A percentile compares a stretch with the other conserved stretches of the same genome.
These are phyloP conservation scores for Sergeia podlipaevii DNA, from an alignment of 208 protist genomes.

Conservation along the genomic window DNA sequence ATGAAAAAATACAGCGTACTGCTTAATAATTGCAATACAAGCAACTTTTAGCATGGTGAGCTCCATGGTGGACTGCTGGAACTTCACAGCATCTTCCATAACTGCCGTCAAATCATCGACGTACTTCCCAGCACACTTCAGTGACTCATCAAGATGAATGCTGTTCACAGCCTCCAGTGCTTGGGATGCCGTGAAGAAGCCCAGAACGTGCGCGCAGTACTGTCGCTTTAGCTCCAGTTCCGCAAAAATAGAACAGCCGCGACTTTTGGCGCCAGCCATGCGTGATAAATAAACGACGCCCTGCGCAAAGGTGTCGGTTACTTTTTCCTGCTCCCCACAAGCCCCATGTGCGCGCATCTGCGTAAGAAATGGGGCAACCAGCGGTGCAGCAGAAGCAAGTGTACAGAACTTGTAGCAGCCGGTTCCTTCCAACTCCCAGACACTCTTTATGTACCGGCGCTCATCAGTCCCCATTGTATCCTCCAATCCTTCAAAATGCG, in stretches of 20 bases:
- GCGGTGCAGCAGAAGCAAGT: conserved; percentile 4
- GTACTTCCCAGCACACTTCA: too few species aligned
- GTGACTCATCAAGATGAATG: too few species aligned
- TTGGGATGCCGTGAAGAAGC: too few species aligned
- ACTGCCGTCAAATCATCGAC: background rate
- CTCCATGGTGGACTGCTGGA: conserved; percentile 6
- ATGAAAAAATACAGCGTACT: conserved; percentile 43
- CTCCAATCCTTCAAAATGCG: too few species aligned
- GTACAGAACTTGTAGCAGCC: conserved; percentile 12
- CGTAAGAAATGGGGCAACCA: conserved; percentile 17
- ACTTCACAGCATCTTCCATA: background rate
- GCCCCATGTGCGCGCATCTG: conserved; percentile 16
- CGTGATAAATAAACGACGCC: background rate
- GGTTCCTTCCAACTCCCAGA: too few species aligned
- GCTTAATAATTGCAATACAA: conserved; percentile 13
- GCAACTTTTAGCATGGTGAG: conserved; percentile 6
- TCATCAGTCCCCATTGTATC: too few species aligned
- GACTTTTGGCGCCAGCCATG: background rate
- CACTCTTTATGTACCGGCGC: too few species aligned
- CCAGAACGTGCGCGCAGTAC: too few species aligned
- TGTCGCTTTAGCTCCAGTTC: too few species aligned
- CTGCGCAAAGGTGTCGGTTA: background rate
- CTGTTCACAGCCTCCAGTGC: too few species aligned
- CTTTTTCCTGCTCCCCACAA: conserved; percentile 7
- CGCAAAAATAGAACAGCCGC: background rate